Base-by-base conservation (phyloP, 805 yeast genomes). In the Danielia reshetovae region DNA sequence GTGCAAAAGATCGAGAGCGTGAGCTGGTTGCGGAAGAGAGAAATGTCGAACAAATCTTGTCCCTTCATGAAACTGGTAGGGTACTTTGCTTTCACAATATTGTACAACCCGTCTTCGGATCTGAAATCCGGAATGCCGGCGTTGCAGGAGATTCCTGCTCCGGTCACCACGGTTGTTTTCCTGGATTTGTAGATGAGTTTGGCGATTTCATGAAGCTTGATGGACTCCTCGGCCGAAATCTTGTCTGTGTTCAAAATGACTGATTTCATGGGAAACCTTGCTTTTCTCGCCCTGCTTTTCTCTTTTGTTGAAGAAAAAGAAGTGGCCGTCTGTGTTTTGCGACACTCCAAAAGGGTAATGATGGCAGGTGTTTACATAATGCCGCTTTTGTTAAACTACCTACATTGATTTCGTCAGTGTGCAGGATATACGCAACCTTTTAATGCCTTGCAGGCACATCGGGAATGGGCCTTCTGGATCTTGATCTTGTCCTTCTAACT, bases 81-180 rank as follows among this genome's bases (percentile, higher is more conserved):
- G 46, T 75, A 73, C 43, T 74, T 75, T 13, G 62, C 56, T 52
- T 82, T 85, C 21, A 82, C 85, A 60, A 79, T 55, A 40, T 82
- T 79, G 61, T 90, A 89, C 7, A 89, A 70, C 2, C 97, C 97
- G 46, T 82, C 76, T 7, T 79, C 66, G 4, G 95, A 84, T 36
- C 97, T 71, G 56, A 89, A 89, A 55, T 90, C 97, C 3, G 98
- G 98, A 30, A 90, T 93, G 0, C 98, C 97, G 1, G 97, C 97
- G 54, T 85, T 86, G 55, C 96, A 87, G 11, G 96, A 86, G 39
- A 90, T 87, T 1, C 98, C 98, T 2, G 98, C 98, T 6, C 98
- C 97, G 0, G 96, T 88, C 35, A 89, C 65, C 4, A 85, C 70
- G 14, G 83, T 69, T n/a, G 80, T 63, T 48, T 72, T 77, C 35